Conservation (phyloP, 164 flowering plant species). For the Kingdonia uniflora region DNA sequence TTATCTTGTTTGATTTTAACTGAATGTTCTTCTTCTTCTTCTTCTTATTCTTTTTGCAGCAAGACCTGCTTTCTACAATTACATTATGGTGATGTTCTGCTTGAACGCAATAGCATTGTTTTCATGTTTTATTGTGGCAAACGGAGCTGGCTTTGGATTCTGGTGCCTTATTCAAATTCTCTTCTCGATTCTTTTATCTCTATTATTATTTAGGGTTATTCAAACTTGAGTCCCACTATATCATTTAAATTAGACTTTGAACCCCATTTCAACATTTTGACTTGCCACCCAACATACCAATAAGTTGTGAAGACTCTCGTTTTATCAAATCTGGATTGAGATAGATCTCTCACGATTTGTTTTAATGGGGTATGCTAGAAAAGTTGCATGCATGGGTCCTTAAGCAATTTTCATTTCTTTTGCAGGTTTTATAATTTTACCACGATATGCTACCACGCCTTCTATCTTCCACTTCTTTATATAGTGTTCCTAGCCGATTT, state of each 20-base stretch:
- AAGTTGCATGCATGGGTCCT: too few relatives aligned
- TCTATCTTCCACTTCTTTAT: slow-evolving; percentile 79
- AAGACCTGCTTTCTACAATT: slow-evolving; percentile 73
- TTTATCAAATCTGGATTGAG: too few relatives aligned
- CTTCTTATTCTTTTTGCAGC: too few relatives aligned
- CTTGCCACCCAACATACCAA: too few relatives aligned
- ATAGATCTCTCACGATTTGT: too few relatives aligned
- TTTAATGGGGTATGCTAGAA: too few relatives aligned
- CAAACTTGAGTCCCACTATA: too few relatives aligned
- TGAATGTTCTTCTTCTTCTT: not conserved
- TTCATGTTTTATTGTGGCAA: slow-evolving; percentile 43
- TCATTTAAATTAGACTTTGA: too few relatives aligned
- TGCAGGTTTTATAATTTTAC: slow-evolving; percentile 65
- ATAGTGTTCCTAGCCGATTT: slow-evolving; percentile 77
- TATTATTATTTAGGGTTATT: not conserved
- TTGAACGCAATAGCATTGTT: slow-evolving; percentile 40
- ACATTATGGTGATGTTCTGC: slow-evolving; percentile 47
- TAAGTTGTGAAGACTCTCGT: too few relatives aligned
- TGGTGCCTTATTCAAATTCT: slow-evolving; percentile 27
- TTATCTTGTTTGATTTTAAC: not conserved
- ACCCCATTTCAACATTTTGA: too few relatives aligned
- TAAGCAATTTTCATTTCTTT: not conserved
- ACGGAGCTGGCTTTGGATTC: slow-evolving; percentile 52
- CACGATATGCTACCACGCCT: slow-evolving; percentile 56
- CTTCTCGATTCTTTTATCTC: not conserved